A percentile compares a stretch with the other conserved stretches of the same genome.
Evolutionary conservation across 2,329 filamentous ascomycete genomes (phyloP).

Genomic region (Chrysoporthe cubensis): DNA sequence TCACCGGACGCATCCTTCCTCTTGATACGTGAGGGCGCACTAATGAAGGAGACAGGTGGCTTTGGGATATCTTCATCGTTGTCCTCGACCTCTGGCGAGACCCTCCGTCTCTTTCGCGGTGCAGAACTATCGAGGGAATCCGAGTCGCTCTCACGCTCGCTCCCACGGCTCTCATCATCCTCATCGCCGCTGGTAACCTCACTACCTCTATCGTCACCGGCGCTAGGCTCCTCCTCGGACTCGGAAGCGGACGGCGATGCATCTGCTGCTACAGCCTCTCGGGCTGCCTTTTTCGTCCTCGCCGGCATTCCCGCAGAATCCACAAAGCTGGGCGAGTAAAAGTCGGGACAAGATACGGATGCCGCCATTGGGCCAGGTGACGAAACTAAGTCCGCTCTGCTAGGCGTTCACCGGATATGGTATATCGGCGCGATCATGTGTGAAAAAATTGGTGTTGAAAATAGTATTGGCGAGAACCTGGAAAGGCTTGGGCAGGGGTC

Average conservation of each 20-base stretch:
- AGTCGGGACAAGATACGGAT: background rate
- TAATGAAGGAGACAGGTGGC: conserved; percentile 45
- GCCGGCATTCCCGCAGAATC: conserved; percentile 18
- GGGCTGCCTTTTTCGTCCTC: conserved; percentile 17
- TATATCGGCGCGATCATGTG: background rate
- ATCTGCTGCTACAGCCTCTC: conserved; percentile 10
- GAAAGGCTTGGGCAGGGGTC: background rate
- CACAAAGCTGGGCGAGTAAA: background rate
- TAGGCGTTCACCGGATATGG: background rate
- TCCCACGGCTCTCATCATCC: conserved; percentile 26
- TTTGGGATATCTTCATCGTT: conserved; percentile 37
- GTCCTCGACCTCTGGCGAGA: conserved; percentile 36
- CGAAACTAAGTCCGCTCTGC: background rate
- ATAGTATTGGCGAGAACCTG: background rate
- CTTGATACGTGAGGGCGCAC: conserved; percentile 59
- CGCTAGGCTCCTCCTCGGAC: conserved; percentile 5
- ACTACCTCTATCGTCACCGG: conserved; percentile 10
- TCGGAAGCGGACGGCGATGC: conserved; percentile 11
- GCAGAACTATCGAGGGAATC: conserved; percentile 49
- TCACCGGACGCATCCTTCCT: conserved; percentile 36
- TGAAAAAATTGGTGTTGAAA: background rate
- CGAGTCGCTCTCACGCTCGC: conserved; percentile 40
- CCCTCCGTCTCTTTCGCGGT: conserved; percentile 48
- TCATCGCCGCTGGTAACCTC: conserved; percentile 29
- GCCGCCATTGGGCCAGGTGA: background rate